Percentiles rank a stretch among this genome's conserved stretches.
These are phyloP conservation scores for Phytophthora pluvialis DNA, from an alignment of 352 stramenopile genomes.

Conservation along the genomic window DNA sequence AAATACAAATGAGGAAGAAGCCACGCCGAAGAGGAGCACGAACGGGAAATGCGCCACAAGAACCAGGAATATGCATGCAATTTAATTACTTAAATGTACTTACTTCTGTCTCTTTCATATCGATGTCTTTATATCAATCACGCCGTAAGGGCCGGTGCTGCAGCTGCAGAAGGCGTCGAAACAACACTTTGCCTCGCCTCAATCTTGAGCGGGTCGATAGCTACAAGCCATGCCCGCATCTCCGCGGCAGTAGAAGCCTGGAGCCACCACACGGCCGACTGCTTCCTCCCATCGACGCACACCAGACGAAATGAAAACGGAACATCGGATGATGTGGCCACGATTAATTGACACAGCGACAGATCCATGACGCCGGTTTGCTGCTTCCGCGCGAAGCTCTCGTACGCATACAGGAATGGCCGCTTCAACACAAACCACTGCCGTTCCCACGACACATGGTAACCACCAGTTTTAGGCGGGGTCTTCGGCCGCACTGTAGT, in stretches of 20 bases:
- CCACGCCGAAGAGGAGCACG: too few relatives aligned
- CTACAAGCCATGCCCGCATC: conserved; percentile 73
- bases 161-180: conserved; percentile 16
- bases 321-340: conserved; percentile 36
- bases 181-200: conserved; percentile 34
- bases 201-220: conserved; percentile 77
- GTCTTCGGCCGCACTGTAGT: conserved; percentile 8
- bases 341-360: conserved; percentile 64
- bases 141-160: conserved; percentile 41
- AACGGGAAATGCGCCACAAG: too few relatives aligned
- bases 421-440: conserved; percentile 86
- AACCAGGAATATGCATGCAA: too few relatives aligned
- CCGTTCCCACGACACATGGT: conserved; percentile 53
- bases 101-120: too few relatives aligned
- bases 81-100: too few relatives aligned
- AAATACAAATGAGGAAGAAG: too few relatives aligned
- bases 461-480: conserved; percentile 10
- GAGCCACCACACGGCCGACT: conserved; percentile 76
- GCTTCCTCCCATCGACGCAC: conserved; percentile 51
- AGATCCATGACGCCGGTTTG: conserved; percentile 79
- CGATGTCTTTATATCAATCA: conserved; percentile 4
- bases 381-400: conserved; percentile 70
- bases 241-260: conserved; percentile 73
- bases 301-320: conserved; percentile 82
- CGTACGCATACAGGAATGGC: conserved; percentile 81